Evolutionary conservation across 2,329 filamentous ascomycete species (phyloP), one percentile per base, ranked within the genome.

Genomic region (Trichoderma sp.): DNA sequence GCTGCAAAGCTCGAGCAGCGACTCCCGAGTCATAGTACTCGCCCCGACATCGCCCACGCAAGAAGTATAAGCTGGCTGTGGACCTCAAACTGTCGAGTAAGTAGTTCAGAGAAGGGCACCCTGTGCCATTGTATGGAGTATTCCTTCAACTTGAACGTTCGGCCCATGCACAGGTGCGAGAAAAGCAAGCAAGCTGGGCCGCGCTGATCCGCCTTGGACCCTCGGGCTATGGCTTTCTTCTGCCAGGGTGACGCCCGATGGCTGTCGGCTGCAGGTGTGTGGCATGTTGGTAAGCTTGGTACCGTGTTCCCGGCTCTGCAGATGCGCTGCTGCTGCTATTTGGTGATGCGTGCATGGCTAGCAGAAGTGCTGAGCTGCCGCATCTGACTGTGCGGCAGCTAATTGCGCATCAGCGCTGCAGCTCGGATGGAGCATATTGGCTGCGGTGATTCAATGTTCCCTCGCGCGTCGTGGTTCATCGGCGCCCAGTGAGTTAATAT

Each of bases 221-320:
- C 26, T 59, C 45, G 14, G 43, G 15, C 39, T n/a, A 24, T 44
- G 48, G 48, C 47, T 51, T 5, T 57, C 41, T 47, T 41, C 17
- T 50, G 44, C 34, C 21, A 47, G 62, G 34, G 39, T 47, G 43
- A 51, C 19, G 62, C 62, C 57, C 44, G 54, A 15, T 56, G 54
- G 43, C 26, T 19, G 6, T 43, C 39, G 34, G 48, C 48, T 19
- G 57, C 43, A 34, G 45, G 7, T 9, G 21, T 45, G 19, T 57
- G 24, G 44, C 34, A 56, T 51, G 62, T 64, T 64, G 62, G 62
- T 57, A 26, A 64, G 62, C 62, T 45, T 54, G 39, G 54, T 51
- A 44, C 62, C 62, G 45, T 58, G 62, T 64, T 45, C 62, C 62
- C 30, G 62, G 62, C 59, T 64, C 54, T 59, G 59, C 59, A 62